Percentiles rank a stretch among this genome's conserved stretches.
phyloP scores from a whole-genome alignment of 352 stramenopile genomes.

The Pythium oligandrum region DNA sequence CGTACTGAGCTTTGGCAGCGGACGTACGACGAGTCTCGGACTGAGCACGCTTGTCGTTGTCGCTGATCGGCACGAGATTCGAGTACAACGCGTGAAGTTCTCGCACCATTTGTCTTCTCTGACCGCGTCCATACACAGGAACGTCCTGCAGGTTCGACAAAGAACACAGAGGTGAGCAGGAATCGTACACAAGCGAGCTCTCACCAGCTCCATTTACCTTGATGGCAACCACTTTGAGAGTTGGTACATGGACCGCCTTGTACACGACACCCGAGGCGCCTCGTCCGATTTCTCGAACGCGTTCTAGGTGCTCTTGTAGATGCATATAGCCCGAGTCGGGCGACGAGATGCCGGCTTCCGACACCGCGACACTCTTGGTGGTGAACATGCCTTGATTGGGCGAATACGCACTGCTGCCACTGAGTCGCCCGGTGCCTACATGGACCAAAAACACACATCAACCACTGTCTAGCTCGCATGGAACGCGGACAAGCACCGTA shows the following conservation, averaged over 20 bases:
- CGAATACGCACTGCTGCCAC: slow-evolving; percentile 77
- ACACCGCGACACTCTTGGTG: slow-evolving; percentile 75
- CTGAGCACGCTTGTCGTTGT: slow-evolving; percentile 20
- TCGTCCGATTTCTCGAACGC: slow-evolving; percentile 69
- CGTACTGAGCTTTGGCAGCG: slow-evolving; percentile 8
- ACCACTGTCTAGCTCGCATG: too few relatives aligned
- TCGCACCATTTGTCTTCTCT: slow-evolving; percentile 86
- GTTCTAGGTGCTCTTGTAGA: slow-evolving; percentile 80
- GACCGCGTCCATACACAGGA: slow-evolving; percentile 74
- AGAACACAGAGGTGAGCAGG: too few relatives aligned
- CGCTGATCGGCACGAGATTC: slow-evolving; percentile 79
- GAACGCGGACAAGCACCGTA: slow-evolving; percentile 17
- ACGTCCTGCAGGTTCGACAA: slow-evolving; percentile 45
- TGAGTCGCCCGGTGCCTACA: slow-evolving; percentile 48
- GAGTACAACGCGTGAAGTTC: slow-evolving; percentile 88
- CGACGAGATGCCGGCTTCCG: slow-evolving; percentile 83
- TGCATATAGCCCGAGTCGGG: slow-evolving; percentile 71
- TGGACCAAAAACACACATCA: too few relatives aligned
- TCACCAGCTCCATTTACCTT: slow-evolving; percentile 40
- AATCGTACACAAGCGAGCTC: too few relatives aligned
- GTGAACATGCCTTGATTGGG: slow-evolving; percentile 87
- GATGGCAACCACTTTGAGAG: slow-evolving; percentile 85
- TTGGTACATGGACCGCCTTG: slow-evolving; percentile 89
- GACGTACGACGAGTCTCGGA: slow-evolving; percentile 4
- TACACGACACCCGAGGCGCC: slow-evolving; percentile 85